A percentile compares a stretch with the other conserved stretches of the same genome.
Evolutionary conservation across 1,284 basidiomycete genomes (phyloP).

Genomic region (Ceratobasidium theobromae): DNA sequence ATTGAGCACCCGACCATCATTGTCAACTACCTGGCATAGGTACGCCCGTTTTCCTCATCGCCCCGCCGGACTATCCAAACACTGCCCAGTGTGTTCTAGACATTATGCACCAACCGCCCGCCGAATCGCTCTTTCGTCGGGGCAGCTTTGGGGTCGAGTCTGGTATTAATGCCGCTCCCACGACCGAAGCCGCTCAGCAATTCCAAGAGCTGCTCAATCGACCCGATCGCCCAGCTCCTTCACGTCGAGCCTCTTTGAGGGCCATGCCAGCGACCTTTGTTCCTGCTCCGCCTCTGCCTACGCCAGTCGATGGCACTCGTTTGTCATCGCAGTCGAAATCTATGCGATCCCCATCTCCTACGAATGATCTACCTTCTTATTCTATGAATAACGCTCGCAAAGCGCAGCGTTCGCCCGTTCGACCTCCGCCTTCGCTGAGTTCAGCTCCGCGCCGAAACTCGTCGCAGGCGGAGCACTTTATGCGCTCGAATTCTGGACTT

Average conservation of each 20-base stretch:
- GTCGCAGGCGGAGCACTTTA: slow-evolving; percentile 13
- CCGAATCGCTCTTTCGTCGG: slow-evolving; percentile 23
- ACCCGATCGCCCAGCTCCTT: slow-evolving; percentile 22
- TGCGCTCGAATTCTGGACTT: slow-evolving; percentile 9
- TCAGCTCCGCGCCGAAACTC: slow-evolving; percentile 11
- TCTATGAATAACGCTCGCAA: neutral
- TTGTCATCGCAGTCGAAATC: neutral
- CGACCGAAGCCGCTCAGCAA: neutral
- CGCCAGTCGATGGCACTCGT: slow-evolving; percentile 13
- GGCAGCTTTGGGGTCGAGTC: slow-evolving; percentile 28
- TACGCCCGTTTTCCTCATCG: neutral
- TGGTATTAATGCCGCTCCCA: neutral
- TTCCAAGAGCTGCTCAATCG: slow-evolving; percentile 18
- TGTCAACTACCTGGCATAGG: slow-evolving; percentile 5
- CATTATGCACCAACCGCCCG: slow-evolving; percentile 22
- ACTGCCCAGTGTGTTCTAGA: neutral
- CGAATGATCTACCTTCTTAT: no score
- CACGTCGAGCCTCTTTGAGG: slow-evolving; percentile 17
- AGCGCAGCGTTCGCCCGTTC: slow-evolving; percentile 5
- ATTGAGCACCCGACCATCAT: slow-evolving; percentile 6
- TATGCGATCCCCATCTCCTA: slow-evolving; percentile 20
- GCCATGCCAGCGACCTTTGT: slow-evolving; percentile 2
- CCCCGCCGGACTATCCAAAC: neutral
- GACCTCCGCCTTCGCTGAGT: slow-evolving; percentile 15
- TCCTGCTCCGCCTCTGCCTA: slow-evolving; percentile 11